Conservation (phyloP, 768 basidiomycete species). For the Suillus sp. region DNA sequence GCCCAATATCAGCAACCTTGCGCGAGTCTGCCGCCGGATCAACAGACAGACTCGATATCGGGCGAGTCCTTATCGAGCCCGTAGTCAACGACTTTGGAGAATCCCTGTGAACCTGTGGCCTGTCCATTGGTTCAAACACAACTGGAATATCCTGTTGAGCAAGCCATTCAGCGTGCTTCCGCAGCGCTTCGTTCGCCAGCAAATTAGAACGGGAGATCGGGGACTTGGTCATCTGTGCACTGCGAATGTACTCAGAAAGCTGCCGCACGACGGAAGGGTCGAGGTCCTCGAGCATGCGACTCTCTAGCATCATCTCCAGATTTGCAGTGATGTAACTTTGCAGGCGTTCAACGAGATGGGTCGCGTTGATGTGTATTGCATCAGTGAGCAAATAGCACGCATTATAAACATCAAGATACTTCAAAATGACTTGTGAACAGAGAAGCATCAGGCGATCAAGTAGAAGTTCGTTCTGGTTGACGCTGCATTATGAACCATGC, state of each 20-base stretch:
- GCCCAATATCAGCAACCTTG: slow-evolving; percentile 16
- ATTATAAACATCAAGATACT: slow-evolving; percentile 70
- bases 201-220: slow-evolving; percentile 62
- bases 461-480: slow-evolving; percentile 76
- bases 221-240: slow-evolving; percentile 64
- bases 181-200: slow-evolving; percentile 56
- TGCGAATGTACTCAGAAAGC: slow-evolving; percentile 58
- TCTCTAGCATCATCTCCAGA: slow-evolving; percentile 86
- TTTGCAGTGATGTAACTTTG: slow-evolving; percentile 81
- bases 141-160: slow-evolving; percentile 65
- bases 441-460: slow-evolving; percentile 83
- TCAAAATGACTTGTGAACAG: slow-evolving; percentile 77
- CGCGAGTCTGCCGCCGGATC: slow-evolving; percentile 18
- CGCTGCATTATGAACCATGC: not conserved
- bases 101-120: slow-evolving; percentile 25
- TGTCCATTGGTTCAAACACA: slow-evolving; percentile 44
- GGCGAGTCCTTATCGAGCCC: slow-evolving; percentile 24
- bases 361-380: slow-evolving; percentile 76
- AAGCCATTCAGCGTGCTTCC: slow-evolving; percentile 72
- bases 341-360: slow-evolving; percentile 65
- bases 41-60: slow-evolving; percentile 25
- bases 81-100: slow-evolving; percentile 37
- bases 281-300: slow-evolving; percentile 76
- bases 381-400: slow-evolving; percentile 80
- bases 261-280: slow-evolving; percentile 63